Evolutionary conservation across 768 basidiomycete genomes (phyloP), one percentile per base, ranked within the genome.

Genomic region (Leccinellum albellum): DNA sequence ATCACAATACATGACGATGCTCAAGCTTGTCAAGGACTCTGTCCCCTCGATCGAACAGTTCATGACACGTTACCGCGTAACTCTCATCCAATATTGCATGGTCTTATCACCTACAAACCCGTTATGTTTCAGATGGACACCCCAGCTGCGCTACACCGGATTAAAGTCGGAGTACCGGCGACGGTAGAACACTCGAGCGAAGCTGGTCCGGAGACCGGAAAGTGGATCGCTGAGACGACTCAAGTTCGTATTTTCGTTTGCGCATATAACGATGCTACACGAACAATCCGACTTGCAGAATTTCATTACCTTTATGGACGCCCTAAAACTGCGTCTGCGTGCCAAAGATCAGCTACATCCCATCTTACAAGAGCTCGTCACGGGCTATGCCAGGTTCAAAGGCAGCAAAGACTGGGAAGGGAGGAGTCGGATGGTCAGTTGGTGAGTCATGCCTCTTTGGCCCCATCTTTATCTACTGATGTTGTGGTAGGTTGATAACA

Each of bases 251-350:
- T 12, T 7, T 47, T 40, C 42, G 12, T n/a, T 14, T 5, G 23
- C 1, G 2, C 20, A 33, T 51, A 20, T 6, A 0, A 32, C 24
- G 21, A 21, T 2, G 14, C 12, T 17, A 17, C 7, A 37, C 20
- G 14, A 13, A 37, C 6, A 1, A 0, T 15, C 20, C 29, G 5
- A 40, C 45, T n/a, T 56, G 1, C 64, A 98, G 94, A 89, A 87
- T 70, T 99, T 98, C 61, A 98, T 99, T 62, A 98, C 96, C 0
- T 95, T 98, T 62, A 97, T 98, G 92, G 97, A 99, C 64, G 96
- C 94, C 1, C 79, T 98, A 24, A 95, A 94, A 67, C 79, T 98
- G 50, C 86, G 89, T 10, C 76, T 98, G 64, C 84, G 94, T n/a
- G 96, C 97, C 3, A 99, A 98, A 70, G 97, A 98, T 66, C 94